These are phyloP conservation scores for Chlorella vulgaris DNA, from an alignment of 139 green algal genomes.

Conservation along the genomic window DNA sequence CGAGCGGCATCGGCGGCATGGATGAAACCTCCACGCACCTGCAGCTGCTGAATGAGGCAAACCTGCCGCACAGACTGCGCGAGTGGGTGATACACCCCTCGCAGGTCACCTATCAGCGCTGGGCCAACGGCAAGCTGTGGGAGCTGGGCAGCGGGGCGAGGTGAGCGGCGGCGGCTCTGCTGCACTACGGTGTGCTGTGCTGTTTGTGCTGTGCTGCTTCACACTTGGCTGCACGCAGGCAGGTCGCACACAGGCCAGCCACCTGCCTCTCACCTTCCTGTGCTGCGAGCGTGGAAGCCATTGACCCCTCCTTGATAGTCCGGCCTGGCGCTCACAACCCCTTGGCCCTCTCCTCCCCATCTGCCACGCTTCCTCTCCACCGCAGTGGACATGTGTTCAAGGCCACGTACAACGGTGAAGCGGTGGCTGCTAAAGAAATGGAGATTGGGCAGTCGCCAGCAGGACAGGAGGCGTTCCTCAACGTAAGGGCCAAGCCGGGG, in stretches of 20 bases:
- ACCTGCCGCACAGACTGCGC: background rate
- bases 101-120: background rate
- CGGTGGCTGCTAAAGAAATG: background rate
- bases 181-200: too few relatives aligned
- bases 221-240: too few relatives aligned
- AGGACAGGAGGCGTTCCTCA: background rate
- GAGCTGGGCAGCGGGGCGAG: background rate
- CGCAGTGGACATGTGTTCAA: background rate
- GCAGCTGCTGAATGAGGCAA: background rate
- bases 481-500: background rate
- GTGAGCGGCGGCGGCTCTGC: background rate
- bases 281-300: too few relatives aligned
- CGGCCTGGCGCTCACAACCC: background rate
- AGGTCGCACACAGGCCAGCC: too few relatives aligned
- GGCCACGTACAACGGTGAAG: background rate
- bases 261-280: too few relatives aligned
- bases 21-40: background rate
- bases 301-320: too few relatives aligned
- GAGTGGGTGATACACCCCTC: conserved; percentile 7
- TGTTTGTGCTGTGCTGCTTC: too few relatives aligned
- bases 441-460: background rate
- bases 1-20: background rate
- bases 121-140: background rate
- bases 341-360: background rate
- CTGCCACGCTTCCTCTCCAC: background rate